Evolutionary conservation across 169 alveolate genomes (phyloP).

Genomic region (Plasmodium gaboni): DNA sequence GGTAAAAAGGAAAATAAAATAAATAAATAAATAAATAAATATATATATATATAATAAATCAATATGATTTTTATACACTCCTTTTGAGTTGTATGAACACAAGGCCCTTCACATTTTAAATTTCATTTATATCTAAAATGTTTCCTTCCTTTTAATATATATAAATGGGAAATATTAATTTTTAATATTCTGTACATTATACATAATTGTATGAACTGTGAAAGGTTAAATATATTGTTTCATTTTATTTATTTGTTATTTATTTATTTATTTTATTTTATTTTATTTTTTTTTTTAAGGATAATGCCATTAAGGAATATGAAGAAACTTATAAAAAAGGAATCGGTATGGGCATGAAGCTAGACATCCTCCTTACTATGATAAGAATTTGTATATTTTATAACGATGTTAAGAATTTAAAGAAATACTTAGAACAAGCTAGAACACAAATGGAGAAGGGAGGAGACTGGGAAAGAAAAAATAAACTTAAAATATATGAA

Average conservation of each 20-base stretch:
- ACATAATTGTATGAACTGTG: too few species aligned
- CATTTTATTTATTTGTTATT: too few species aligned
- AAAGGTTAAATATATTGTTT: too few species aligned
- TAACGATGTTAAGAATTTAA: constrained; percentile 78
- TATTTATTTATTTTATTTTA: not conserved
- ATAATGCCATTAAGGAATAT: constrained; percentile 85
- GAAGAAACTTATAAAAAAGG: constrained; percentile 86
- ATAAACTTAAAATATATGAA: constrained; percentile 96
- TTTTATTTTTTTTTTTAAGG: constrained; percentile 49
- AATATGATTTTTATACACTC: too few species aligned
- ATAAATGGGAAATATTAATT: too few species aligned
- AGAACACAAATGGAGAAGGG: constrained; percentile 93
- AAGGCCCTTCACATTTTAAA: too few species aligned
- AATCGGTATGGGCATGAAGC: constrained; percentile 86
- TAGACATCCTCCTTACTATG: constrained; percentile 85
- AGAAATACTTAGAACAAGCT: constrained; percentile 80
- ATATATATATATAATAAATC: too few species aligned
- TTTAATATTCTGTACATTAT: too few species aligned
- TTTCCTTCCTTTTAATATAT: too few species aligned
- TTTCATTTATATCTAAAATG: too few species aligned
- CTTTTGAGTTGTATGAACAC: too few species aligned
- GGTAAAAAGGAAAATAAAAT: constrained; percentile 37
- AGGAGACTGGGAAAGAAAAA: constrained; percentile 99
- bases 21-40: not conserved
- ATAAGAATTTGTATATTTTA: constrained; percentile 83